A percentile compares a stretch with the other conserved stretches of the same genome.
phyloP scores from a whole-genome alignment of 2,329 filamentous ascomycete species.

The Rhexocercosporidium sp. region DNA sequence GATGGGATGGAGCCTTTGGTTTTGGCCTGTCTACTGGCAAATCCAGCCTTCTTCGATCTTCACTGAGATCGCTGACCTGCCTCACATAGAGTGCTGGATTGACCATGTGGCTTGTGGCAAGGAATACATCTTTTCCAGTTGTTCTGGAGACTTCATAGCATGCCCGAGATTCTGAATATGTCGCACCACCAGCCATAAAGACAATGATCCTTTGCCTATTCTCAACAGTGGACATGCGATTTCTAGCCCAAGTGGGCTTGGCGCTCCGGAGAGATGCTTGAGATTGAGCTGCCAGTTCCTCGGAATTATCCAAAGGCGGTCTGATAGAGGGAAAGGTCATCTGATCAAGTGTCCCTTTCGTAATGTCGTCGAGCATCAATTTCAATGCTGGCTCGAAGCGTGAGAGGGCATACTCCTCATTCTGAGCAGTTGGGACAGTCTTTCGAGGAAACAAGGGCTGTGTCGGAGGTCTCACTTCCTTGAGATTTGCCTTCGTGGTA shows the following conservation, averaged over 20 bases:
- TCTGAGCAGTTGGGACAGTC: constrained; percentile 55
- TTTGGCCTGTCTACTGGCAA: constrained; percentile 82
- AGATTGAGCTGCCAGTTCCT: constrained; percentile 58
- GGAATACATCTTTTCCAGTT: constrained; percentile 80
- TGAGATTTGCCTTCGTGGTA: constrained; percentile 68
- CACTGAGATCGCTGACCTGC: constrained; percentile 80
- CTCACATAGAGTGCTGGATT: constrained; percentile 82
- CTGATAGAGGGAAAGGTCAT: constrained; percentile 74
- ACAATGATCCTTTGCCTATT: constrained; percentile 90
- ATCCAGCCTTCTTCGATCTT: constrained; percentile 75
- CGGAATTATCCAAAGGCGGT: constrained; percentile 67
- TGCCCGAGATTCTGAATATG: constrained; percentile 84
- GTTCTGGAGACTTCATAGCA: constrained; percentile 86
- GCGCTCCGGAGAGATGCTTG: constrained; percentile 85
- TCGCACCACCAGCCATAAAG: constrained; percentile 94
- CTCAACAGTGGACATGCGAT: constrained; percentile 74
- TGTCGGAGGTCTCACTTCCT: constrained; percentile 72
- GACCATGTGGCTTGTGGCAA: constrained; percentile 91
- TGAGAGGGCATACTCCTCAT: constrained; percentile 84
- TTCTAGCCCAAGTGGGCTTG: constrained; percentile 94
- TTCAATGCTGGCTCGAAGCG: constrained; percentile 85
- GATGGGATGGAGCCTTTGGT: constrained; percentile 81
- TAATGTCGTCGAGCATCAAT: constrained; percentile 77
- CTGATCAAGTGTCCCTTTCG: constrained; percentile 70
- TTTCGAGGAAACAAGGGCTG: constrained; percentile 76